A percentile compares a stretch with the other conserved stretches of the same genome.
These are phyloP conservation scores for Themeda triandra DNA, from an alignment of 176 grass and related monocot genomes.

Conservation along the genomic window DNA sequence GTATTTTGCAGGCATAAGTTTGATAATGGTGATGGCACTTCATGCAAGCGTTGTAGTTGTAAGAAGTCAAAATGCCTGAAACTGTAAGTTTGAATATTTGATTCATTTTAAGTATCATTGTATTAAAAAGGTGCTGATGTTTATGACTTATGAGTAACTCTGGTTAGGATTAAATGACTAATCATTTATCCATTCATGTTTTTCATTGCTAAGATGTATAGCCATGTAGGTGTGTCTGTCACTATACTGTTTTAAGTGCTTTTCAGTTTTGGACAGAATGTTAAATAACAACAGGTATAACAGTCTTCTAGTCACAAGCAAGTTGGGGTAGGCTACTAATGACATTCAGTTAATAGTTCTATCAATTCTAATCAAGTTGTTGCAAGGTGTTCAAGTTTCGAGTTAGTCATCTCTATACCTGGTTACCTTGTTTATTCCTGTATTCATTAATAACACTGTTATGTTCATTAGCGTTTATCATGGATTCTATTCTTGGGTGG, in stretches of 20 bases:
- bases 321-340: background rate
- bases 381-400: background rate
- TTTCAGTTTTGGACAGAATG: constrained; percentile 18
- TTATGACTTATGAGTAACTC: background rate
- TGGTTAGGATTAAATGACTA: background rate
- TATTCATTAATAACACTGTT: background rate
- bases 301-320: background rate
- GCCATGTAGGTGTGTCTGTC: background rate
- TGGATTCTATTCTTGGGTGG: background rate
- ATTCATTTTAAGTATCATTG: background rate
- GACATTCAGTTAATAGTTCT: background rate
- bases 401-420: constrained; percentile 6
- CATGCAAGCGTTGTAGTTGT: constrained; percentile 95
- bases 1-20: constrained; percentile 62
- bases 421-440: background rate
- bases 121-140: background rate
- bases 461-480: background rate
- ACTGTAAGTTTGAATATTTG: constrained; percentile 52
- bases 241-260: constrained; percentile 4
- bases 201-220: background rate
- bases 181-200: background rate
- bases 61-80: constrained; percentile 99
- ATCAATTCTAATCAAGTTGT: background rate
- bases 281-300: background rate
- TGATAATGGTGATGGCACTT: constrained; percentile 60